These are phyloP conservation scores for Sclerotinia minor DNA, from an alignment of 2,329 filamentous ascomycete genomes.

Conservation along the genomic window DNA sequence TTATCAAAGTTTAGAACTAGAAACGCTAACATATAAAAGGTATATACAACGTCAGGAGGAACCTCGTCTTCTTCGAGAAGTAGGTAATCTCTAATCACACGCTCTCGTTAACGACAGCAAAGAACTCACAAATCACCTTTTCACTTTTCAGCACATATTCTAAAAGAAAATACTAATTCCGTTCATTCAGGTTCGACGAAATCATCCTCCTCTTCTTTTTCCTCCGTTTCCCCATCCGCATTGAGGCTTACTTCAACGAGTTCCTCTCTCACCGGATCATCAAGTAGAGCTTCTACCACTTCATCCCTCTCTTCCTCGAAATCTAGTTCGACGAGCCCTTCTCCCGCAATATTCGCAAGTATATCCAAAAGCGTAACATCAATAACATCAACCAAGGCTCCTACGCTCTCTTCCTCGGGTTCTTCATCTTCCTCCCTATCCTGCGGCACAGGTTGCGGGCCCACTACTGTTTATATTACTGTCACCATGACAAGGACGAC, in stretches of 20 bases:
- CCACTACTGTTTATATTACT: conserved; percentile 18
- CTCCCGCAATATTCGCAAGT: background rate
- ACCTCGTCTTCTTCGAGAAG: background rate
- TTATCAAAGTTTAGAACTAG: background rate
- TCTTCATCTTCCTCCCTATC: background rate
- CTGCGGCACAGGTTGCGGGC: background rate
- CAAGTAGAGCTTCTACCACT: background rate
- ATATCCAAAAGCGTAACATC: background rate
- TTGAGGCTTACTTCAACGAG: background rate
- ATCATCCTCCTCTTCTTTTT: background rate
- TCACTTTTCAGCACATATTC: background rate
- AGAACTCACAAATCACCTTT: background rate
- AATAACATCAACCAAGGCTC: background rate
- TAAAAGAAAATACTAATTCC: background rate
- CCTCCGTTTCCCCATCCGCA: background rate
- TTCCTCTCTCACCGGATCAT: background rate
- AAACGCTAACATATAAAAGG: background rate
- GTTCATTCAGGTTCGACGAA: background rate
- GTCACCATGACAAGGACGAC: background rate
- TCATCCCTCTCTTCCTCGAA: background rate
- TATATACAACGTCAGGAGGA: background rate
- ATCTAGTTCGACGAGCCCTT: background rate
- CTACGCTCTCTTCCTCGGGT: background rate
- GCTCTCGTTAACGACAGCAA: background rate
- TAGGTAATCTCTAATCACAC: background rate